These are phyloP conservation scores for Fusarium nygamai DNA, from an alignment of 2,329 filamentous ascomycete genomes.

Conservation along the genomic window DNA sequence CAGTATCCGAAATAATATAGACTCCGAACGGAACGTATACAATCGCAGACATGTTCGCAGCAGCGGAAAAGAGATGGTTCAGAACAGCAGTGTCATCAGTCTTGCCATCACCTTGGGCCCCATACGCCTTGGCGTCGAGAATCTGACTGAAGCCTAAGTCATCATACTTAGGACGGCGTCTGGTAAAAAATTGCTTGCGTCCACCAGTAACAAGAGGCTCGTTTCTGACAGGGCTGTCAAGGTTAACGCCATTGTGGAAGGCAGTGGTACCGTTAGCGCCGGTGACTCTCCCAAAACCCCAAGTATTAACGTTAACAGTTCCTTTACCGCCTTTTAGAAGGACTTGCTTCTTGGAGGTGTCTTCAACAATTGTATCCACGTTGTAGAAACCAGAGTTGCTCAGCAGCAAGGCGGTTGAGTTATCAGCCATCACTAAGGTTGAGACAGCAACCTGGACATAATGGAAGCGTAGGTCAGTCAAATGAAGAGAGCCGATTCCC, in stretches of 20 bases:
- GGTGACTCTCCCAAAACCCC: constrained; percentile 24
- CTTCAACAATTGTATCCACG: constrained; percentile 13
- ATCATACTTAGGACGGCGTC: neutral
- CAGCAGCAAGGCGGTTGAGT: neutral
- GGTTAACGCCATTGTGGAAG: constrained; percentile 17
- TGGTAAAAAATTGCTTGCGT: constrained; percentile 4
- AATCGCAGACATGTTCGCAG: no score
- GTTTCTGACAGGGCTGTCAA: neutral
- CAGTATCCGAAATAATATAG: no score
- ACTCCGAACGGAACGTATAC: no score
- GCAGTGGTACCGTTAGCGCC: constrained; percentile 5
- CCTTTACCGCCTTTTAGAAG: constrained; percentile 8
- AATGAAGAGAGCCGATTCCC: constrained; percentile 27
- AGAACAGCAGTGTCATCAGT: no score
- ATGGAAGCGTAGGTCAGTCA: constrained; percentile 17
- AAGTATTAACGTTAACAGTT: neutral
- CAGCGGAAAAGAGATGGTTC: no score
- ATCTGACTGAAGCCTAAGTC: no score
- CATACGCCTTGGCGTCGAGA: no score
- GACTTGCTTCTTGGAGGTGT: neutral
- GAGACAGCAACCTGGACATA: neutral
- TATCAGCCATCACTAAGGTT: neutral
- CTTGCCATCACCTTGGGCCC: no score
- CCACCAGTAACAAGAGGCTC: neutral
- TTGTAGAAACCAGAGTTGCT: neutral